Conservation (phyloP, 805 yeast genomes). For the Priceomyces melissophilus region DNA sequence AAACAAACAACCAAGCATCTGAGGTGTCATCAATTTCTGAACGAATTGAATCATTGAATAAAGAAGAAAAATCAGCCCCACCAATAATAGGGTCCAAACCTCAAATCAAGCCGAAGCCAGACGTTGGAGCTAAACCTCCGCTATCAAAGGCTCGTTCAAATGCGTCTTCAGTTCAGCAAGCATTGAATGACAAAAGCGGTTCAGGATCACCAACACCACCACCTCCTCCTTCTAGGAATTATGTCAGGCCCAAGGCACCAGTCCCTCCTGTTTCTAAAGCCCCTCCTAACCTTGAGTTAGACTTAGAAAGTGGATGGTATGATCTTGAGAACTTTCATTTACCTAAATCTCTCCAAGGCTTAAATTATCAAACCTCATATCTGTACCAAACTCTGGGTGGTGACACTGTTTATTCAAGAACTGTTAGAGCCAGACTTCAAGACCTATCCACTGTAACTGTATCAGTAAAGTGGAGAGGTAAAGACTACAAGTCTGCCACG, state of each 20-base stretch:
- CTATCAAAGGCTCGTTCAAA: neutral
- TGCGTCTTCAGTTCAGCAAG: neutral
- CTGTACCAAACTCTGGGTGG: slow-evolving; percentile 13
- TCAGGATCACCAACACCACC: slow-evolving; percentile 16
- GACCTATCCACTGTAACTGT: slow-evolving; percentile 41
- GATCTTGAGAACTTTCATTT: slow-evolving; percentile 20
- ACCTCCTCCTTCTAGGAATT: slow-evolving; percentile 28
- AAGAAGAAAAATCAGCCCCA: neutral
- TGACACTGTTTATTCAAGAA: slow-evolving; percentile 16
- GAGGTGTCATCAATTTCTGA: neutral
- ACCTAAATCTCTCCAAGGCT: slow-evolving; percentile 38
- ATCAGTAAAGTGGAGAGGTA: slow-evolving; percentile 39
- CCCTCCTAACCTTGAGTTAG: slow-evolving; percentile 40
- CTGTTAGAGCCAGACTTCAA: slow-evolving; percentile 33
- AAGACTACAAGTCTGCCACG: slow-evolving; percentile 16
- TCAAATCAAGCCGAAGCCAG: slow-evolving; percentile 7
- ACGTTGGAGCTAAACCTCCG: slow-evolving; percentile 5
- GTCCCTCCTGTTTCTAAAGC: slow-evolving; percentile 12
- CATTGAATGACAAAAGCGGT: neutral
- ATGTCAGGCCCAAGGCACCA: slow-evolving; percentile 11
- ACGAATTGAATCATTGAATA: neutral
- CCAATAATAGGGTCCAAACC: slow-evolving; percentile 12
- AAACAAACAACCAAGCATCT: neutral
- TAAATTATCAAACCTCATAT: slow-evolving; percentile 26
- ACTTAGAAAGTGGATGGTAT: slow-evolving; percentile 47